Evolutionary conservation across 495 filamentous ascomycete genomes (phyloP), one percentile per base, ranked within the genome.

Genomic region (Penicillium canescens): DNA sequence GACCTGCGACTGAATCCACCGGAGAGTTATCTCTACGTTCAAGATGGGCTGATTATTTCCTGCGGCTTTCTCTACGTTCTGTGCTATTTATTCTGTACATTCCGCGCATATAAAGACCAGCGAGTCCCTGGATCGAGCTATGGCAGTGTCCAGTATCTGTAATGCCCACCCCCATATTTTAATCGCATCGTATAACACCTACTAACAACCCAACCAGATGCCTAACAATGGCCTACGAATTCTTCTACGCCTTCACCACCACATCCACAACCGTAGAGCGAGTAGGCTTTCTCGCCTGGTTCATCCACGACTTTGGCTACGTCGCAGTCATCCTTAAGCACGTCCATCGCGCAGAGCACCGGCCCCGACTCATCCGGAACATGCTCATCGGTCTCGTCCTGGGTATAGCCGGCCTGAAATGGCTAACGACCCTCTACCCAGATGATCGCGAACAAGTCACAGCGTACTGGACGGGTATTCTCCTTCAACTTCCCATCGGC

Each of bases 31-130:
- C 52, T 62, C 9, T 62, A 42, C 40, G 43, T 62, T 11, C 59
- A 62, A 21, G 59, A 62, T 50, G 59, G 59, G 0, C 42, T 62
- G 4, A 62, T 62, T 14, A 57, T 62, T n/a, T 31, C 55, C 48
- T 58, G 59, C 39, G 59, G 59, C 0, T 43, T 58, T 14, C 23
- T 62, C 12, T 62, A 62, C 26, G 55, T 52, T 7, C 18, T 62
- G 5, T 55, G 44, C 16, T 62, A 62, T 31, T 26, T 52, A 13
- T 62, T 58, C 35, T 57, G 42, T 34, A 58, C 53, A 44, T 16
- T 43, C 12, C 51, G 42, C 6, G 36, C 51, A 1, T 52, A 57
- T n/a, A 47, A 37, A 23, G 59, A 62, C 31, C 21, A 45, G n/a
- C 55, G 40, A 14, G 52, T 55, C 20, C 55, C 55, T 18, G 51